Evolutionary conservation across 2,329 filamentous ascomycete species (phyloP).

Genomic region (Aaosphaeria pasadenensis): DNA sequence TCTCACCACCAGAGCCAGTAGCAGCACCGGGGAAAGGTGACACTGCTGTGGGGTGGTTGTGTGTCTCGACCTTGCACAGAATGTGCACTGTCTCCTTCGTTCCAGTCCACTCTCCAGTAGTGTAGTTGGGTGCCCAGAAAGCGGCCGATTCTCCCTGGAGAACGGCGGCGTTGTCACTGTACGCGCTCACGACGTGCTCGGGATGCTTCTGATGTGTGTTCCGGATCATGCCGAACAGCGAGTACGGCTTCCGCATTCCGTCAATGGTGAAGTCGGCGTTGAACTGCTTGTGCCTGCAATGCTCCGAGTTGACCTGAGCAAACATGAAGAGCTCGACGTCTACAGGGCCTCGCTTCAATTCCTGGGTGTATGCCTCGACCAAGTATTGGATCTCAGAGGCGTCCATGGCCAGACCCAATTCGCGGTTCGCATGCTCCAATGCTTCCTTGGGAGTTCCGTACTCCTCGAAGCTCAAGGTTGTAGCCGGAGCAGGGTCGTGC

Average conservation of each 20-base stretch:
- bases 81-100: conserved; percentile 85
- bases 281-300: conserved; percentile 87
- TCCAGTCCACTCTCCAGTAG: conserved; percentile 82
- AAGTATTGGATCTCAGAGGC: conserved; percentile 89
- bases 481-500: conserved; percentile 60
- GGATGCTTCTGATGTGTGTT: conserved; percentile 83
- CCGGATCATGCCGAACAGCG: conserved; percentile 92
- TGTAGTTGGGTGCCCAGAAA: conserved; percentile 85
- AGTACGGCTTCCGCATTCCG: conserved; percentile 72
- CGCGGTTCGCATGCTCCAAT: conserved; percentile 78
- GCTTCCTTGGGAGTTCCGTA: conserved; percentile 65
- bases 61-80: conserved; percentile 92
- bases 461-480: conserved; percentile 68
- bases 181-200: conserved; percentile 85
- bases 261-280: conserved; percentile 97
- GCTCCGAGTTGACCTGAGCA: conserved; percentile 97
- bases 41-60: conserved; percentile 96
- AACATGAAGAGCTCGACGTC: conserved; percentile 99
- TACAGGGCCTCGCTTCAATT: conserved; percentile 64
- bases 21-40: conserved; percentile 91
- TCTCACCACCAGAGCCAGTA: conserved; percentile 92
- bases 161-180: conserved; percentile 98
- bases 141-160: conserved; percentile 68
- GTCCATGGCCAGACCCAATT: conserved; percentile 82
- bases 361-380: conserved; percentile 73